A percentile compares a stretch with the other conserved stretches of the same genome.
Conservation (phyloP, 2,329 filamentous ascomycete species). For the Thermothelomyces thermophilus region DNA sequence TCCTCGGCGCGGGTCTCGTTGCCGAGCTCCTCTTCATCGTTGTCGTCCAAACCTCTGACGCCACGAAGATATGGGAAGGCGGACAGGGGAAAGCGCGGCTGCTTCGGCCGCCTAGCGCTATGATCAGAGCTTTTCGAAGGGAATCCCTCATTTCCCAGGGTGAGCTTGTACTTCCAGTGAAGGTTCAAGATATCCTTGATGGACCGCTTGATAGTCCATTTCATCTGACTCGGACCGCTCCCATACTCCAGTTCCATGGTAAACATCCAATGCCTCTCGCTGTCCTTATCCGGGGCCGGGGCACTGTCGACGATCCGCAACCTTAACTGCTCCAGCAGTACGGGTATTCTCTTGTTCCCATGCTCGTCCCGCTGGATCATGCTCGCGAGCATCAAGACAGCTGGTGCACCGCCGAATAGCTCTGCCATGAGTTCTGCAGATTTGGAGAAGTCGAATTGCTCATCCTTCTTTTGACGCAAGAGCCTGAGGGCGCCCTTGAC, state of each 20-base stretch:
- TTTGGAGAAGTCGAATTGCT: slow-evolving; percentile 88
- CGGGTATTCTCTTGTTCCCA: slow-evolving; percentile 88
- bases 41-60: slow-evolving; percentile 69
- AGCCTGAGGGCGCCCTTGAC: slow-evolving; percentile 83
- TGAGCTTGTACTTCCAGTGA: slow-evolving; percentile 87
- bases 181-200: slow-evolving; percentile 87
- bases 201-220: slow-evolving; percentile 85
- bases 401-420: slow-evolving; percentile 83
- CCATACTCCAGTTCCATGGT: slow-evolving; percentile 93
- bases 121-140: slow-evolving; percentile 60
- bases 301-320: slow-evolving; percentile 76
- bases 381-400: slow-evolving; percentile 87
- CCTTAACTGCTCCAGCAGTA: slow-evolving; percentile 91
- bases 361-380: slow-evolving; percentile 98
- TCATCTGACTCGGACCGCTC: slow-evolving; percentile 91
- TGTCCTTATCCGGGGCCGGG: slow-evolving; percentile 57
- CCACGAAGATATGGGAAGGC: slow-evolving; percentile 86
- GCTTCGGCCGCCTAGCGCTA: slow-evolving; percentile 64
- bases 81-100: slow-evolving; percentile 83
- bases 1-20: slow-evolving; percentile 10
- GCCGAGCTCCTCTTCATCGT: slow-evolving; percentile 59
- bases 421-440: slow-evolving; percentile 96
- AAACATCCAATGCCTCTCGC: slow-evolving; percentile 73
- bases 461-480: slow-evolving; percentile 73
- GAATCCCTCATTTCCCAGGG: slow-evolving; percentile 76